Evolutionary conservation across 768 basidiomycete genomes (phyloP).

Genomic region (Lyophyllum atratum): DNA sequence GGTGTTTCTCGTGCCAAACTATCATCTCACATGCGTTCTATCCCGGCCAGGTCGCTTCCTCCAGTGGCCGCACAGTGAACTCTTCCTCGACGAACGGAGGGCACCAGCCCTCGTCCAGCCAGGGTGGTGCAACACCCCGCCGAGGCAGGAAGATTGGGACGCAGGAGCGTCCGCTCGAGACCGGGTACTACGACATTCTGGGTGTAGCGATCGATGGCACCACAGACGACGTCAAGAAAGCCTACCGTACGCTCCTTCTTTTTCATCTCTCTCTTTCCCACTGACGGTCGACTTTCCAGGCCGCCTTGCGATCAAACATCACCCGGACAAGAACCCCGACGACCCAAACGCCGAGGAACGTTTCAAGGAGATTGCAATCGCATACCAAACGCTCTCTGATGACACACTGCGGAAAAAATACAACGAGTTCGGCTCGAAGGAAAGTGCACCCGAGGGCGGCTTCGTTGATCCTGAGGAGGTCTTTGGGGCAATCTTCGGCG

Average conservation of each 20-base stretch:
- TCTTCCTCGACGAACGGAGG: conserved; percentile 16
- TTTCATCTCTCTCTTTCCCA: background rate
- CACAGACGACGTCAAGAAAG: conserved; percentile 87
- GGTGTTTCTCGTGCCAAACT: conserved; percentile 68
- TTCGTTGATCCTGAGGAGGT: conserved; percentile 87
- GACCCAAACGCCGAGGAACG: conserved; percentile 84
- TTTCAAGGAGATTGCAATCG: conserved; percentile 91
- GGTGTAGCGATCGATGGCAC: conserved; percentile 76
- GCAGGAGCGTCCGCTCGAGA: conserved; percentile 86
- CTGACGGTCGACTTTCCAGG: conserved; percentile 39
- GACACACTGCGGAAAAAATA: conserved; percentile 77
- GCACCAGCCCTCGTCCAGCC: conserved; percentile 23
- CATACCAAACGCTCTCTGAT: conserved; percentile 86
- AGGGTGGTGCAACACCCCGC: conserved; percentile 27
- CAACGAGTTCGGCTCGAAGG: conserved; percentile 89
- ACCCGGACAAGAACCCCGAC: conserved; percentile 91
- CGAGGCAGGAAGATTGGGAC: conserved; percentile 84
- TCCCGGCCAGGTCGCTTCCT: conserved; percentile 54
- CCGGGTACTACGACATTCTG: conserved; percentile 87
- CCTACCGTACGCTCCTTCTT: conserved; percentile 64
- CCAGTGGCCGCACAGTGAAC: conserved; percentile 12
- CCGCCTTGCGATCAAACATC: conserved; percentile 85
- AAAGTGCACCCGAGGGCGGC: conserved; percentile 80
- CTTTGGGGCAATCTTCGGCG: conserved; percentile 85
- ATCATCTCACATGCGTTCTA: conserved; percentile 69